phyloP scores from a whole-genome alignment of 2,329 filamentous ascomycete species.

The Apiospora phragmitis region DNA sequence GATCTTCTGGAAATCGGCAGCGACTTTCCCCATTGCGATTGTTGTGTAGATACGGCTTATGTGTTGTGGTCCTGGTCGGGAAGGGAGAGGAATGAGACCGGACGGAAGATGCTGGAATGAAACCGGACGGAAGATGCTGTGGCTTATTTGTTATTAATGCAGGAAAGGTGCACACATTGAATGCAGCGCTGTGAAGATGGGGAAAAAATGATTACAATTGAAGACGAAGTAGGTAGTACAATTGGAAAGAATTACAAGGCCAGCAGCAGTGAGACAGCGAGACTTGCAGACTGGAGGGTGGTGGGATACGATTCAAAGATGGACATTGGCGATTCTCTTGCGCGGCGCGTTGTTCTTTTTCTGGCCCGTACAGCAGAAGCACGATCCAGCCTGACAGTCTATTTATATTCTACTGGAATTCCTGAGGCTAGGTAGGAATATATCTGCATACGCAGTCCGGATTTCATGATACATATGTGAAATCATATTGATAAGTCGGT shows the following conservation, averaged over 20 bases:
- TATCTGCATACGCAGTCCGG: neutral
- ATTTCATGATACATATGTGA: neutral
- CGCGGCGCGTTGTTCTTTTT: conserved; percentile 3
- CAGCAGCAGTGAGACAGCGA: neutral
- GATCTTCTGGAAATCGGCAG: conserved; percentile 55
- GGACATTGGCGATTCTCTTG: neutral
- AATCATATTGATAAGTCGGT: neutral
- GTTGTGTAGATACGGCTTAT: neutral
- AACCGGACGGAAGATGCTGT: neutral
- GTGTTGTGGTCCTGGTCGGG: neutral
- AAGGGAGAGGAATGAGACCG: neutral
- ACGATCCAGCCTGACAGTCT: neutral
- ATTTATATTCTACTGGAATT: neutral
- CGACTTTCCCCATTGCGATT: conserved; percentile 42
- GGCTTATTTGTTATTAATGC: neutral
- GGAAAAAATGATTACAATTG: neutral
- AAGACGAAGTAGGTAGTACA: neutral
- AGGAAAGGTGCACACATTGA: neutral
- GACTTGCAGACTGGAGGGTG: neutral
- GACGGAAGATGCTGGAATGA: neutral
- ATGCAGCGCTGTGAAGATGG: neutral
- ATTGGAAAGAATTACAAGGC: neutral
- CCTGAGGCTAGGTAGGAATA: neutral
- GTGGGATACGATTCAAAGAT: conserved; percentile 1
- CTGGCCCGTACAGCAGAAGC: neutral